Conservation (phyloP, 2,329 filamentous ascomycete species). For the Aureobasidium lini region DNA sequence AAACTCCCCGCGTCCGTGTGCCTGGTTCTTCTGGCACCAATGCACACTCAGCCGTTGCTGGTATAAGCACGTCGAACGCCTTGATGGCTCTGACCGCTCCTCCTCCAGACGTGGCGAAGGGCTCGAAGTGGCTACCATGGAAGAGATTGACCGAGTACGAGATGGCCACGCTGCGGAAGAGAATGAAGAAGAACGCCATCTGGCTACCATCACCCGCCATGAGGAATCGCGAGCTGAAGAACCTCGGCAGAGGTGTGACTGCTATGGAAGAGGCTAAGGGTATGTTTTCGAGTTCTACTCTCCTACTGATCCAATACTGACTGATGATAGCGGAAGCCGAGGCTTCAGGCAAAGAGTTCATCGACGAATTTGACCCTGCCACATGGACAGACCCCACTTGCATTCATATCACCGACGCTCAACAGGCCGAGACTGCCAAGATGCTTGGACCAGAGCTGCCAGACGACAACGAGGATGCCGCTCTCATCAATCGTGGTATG, state of each 20-base stretch:
- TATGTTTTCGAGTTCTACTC: background rate
- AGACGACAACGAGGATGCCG: conserved; percentile 43
- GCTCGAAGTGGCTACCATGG: conserved; percentile 57
- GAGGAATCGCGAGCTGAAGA: conserved; percentile 70
- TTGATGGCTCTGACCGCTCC: conserved; percentile 52
- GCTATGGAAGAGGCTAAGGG: conserved; percentile 33
- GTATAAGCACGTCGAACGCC: conserved; percentile 55
- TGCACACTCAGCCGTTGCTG: conserved; percentile 46
- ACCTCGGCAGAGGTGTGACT: conserved; percentile 50
- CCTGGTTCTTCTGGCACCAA: conserved; percentile 45
- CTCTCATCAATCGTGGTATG: conserved; percentile 65
- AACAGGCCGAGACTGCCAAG: conserved; percentile 27
- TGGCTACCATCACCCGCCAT: conserved; percentile 82
- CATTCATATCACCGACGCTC: conserved; percentile 26
- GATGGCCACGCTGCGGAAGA: conserved; percentile 66
- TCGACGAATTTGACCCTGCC: conserved; percentile 45
- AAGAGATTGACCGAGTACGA: conserved; percentile 59
- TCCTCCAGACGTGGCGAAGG: conserved; percentile 50
- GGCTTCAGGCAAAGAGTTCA: conserved; percentile 56
- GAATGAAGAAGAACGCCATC: conserved; percentile 86
- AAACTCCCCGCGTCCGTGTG: conserved; percentile 32
- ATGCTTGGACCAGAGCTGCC: conserved; percentile 22
- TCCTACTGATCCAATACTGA: conserved; percentile 29
- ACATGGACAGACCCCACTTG: conserved; percentile 29
- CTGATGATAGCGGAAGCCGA: conserved; percentile 52